Evolutionary conservation across 1,139 yeast genomes (phyloP).

Genomic region (Suhomyces maxii): DNA sequence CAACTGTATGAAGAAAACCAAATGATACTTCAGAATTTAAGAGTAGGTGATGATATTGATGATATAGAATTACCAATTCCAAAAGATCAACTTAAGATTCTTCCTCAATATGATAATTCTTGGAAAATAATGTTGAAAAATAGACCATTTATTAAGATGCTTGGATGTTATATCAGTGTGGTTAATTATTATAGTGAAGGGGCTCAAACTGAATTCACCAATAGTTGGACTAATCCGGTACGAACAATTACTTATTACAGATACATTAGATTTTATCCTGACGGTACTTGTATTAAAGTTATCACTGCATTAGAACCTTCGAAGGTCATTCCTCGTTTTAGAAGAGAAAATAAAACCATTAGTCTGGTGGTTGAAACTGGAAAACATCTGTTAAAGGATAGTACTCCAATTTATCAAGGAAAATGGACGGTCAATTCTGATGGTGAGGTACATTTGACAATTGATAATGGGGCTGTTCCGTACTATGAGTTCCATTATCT

Average conservation of each 20-base stretch:
- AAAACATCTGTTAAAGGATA: constrained; percentile 21
- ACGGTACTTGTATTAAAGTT: constrained; percentile 71
- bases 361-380: constrained; percentile 2
- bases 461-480: constrained; percentile 62
- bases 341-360: constrained; percentile 24
- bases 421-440: constrained; percentile 49
- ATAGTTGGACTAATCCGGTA: constrained; percentile 74
- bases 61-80: constrained; percentile 40
- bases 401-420: constrained; percentile 48
- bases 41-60: constrained; percentile 17
- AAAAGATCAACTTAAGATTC: constrained; percentile 40
- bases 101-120: constrained; percentile 48
- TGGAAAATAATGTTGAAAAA: constrained; percentile 53
- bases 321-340: constrained; percentile 56
- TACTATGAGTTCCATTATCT: constrained; percentile 65
- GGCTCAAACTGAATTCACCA: constrained; percentile 60
- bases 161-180: constrained; percentile 84
- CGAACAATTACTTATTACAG: constrained; percentile 86
- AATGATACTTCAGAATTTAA: constrained; percentile 15
- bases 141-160: constrained; percentile 71
- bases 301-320: constrained; percentile 68
- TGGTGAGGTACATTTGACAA: constrained; percentile 54
- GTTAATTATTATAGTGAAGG: constrained; percentile 85
- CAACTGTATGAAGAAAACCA: constrained; percentile 54
- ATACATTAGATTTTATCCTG: constrained; percentile 75